Evolutionary conservation across 2,329 filamentous ascomycete species (phyloP).

Genomic region (Aaosphaeria arxii): DNA sequence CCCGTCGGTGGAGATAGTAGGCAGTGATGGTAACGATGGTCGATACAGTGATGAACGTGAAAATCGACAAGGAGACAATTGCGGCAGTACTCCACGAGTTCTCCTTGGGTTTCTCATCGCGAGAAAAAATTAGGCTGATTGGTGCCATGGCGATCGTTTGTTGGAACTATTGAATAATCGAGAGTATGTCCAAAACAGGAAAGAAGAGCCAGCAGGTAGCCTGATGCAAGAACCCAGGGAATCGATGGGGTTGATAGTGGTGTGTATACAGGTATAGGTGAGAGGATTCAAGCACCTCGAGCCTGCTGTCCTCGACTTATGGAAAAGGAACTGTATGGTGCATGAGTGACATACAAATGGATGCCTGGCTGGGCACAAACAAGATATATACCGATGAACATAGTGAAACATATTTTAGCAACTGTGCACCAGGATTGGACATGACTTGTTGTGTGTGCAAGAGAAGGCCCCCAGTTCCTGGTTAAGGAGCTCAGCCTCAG

Average conservation of each 20-base stretch:
- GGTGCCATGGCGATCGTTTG: constrained; percentile 14
- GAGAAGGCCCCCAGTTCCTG: constrained; percentile 20
- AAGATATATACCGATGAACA: constrained; percentile 20
- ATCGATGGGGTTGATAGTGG: not conserved
- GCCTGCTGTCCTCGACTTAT: not conserved
- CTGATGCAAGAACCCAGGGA: not conserved
- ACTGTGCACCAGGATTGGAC: constrained; percentile 9
- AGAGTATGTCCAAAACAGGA: not conserved
- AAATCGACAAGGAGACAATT: constrained; percentile 24
- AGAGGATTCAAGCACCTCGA: constrained; percentile 4
- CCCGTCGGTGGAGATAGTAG: constrained; percentile 18
- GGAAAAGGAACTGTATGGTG: constrained; percentile 2
- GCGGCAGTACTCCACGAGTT: constrained; percentile 18
- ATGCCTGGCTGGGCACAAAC: constrained; percentile 10
- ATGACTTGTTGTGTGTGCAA: constrained; percentile 11
- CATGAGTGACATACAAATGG: constrained; percentile 5
- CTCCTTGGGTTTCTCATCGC: constrained; percentile 6
- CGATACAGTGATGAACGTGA: constrained; percentile 19
- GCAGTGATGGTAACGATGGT: constrained; percentile 15
- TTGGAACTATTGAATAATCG: not conserved
- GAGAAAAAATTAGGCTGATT: constrained; percentile 18
- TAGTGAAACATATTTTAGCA: constrained; percentile 15
- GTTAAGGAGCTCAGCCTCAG: constrained; percentile 27
- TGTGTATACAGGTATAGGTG: not conserved
- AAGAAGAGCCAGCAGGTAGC: not conserved